Evolutionary conservation across 1,139 yeast species (phyloP).

Genomic region (Trichomonascaceae sp.): DNA sequence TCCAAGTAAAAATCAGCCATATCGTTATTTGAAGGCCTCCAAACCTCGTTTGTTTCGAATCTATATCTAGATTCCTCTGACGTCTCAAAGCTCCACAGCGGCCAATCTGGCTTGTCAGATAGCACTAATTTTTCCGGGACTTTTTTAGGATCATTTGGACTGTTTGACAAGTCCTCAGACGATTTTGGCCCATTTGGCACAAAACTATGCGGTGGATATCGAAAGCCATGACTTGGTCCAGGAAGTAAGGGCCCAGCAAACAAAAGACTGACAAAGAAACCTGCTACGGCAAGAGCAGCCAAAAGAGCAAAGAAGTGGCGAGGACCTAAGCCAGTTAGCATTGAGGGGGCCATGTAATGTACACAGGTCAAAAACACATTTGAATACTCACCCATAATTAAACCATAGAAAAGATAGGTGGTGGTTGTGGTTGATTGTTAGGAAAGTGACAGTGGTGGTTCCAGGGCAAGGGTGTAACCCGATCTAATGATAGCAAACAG

Average conservation of each 20-base stretch:
- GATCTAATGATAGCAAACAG: background rate
- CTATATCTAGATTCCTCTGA: background rate
- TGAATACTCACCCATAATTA: background rate
- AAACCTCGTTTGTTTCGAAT: conserved; percentile 14
- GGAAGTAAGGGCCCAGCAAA: background rate
- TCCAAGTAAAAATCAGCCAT: background rate
- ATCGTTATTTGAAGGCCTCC: conserved; percentile 13
- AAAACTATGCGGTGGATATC: background rate
- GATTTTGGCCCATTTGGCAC: background rate
- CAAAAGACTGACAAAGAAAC: background rate
- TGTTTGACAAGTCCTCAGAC: background rate
- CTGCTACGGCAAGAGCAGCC: background rate
- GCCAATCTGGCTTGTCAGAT: background rate
- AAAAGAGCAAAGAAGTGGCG: background rate
- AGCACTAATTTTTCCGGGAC: background rate
- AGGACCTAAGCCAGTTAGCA: background rate
- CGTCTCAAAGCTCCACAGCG: background rate
- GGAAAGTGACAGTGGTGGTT: too few relatives aligned
- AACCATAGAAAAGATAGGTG: background rate
- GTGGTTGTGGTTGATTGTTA: background rate
- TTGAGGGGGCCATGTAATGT: background rate
- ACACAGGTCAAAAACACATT: background rate
- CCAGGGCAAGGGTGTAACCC: background rate
- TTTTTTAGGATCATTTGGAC: background rate
- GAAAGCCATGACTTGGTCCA: background rate